These are phyloP conservation scores for Rhodotorula sp. DNA, from an alignment of 1,284 basidiomycete species.

Conservation along the genomic window DNA sequence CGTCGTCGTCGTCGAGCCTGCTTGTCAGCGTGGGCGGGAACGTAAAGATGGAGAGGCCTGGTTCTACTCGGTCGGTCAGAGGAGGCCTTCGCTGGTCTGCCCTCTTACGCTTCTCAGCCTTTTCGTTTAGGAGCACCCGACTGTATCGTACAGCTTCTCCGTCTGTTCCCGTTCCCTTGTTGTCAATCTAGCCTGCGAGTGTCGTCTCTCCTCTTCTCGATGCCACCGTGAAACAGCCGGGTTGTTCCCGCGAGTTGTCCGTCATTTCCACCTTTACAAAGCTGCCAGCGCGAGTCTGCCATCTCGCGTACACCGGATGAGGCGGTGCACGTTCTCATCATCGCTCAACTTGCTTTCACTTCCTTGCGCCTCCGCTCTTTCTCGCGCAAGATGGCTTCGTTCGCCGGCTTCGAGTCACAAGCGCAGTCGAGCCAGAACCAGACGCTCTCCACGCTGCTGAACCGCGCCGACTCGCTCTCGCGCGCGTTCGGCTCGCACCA, in stretches of 20 bases:
- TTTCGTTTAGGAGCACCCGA: neutral
- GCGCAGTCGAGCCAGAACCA: conserved; percentile 5
- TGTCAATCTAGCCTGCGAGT: neutral
- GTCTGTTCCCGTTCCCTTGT: neutral
- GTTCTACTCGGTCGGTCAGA: neutral
- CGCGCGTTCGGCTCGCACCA: conserved; percentile 38
- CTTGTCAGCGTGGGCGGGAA: neutral
- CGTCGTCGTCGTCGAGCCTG: neutral
- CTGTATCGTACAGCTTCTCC: neutral
- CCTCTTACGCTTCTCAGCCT: neutral
- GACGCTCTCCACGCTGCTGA: conserved; percentile 30
- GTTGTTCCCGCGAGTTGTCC: neutral
- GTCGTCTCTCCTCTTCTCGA: neutral
- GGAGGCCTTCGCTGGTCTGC: conserved; percentile 23
- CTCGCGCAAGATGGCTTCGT: neutral
- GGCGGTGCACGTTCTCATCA: neutral
- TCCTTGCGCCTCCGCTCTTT: no score
- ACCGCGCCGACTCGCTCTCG: conserved; percentile 36
- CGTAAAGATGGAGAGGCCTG: neutral
- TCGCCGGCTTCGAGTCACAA: conserved; percentile 3
- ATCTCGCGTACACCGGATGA: neutral
- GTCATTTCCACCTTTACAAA: no score
- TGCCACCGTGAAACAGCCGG: neutral
- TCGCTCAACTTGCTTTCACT: neutral
- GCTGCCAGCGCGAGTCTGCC: no score